Evolutionary conservation across 805 yeast genomes (phyloP).

Genomic region (Candida nanaspora): DNA sequence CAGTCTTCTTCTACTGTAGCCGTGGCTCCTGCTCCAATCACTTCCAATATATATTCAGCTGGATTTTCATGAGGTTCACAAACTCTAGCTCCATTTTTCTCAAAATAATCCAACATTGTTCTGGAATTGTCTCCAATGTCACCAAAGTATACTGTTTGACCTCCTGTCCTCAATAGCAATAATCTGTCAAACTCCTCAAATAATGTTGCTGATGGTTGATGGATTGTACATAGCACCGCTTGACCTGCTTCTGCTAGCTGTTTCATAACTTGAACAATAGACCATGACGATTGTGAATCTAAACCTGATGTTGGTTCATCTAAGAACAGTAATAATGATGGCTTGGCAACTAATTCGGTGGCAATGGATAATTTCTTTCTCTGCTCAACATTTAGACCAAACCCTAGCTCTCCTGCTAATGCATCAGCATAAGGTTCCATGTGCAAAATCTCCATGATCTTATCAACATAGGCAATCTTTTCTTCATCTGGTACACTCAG

Average conservation of each 20-base stretch:
- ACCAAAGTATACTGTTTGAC: conserved; percentile 47
- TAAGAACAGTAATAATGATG: conserved; percentile 42
- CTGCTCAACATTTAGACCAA: conserved; percentile 48
- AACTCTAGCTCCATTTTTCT: conserved; percentile 51
- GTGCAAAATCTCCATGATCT: conserved; percentile 29
- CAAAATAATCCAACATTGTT: conserved; percentile 39
- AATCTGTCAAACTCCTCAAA: conserved; percentile 37
- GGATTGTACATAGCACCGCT: conserved; percentile 53
- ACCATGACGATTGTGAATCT: conserved; percentile 55
- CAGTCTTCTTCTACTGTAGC: conserved; percentile 53
- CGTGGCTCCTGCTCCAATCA: conserved; percentile 79
- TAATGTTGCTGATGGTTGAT: conserved; percentile 41
- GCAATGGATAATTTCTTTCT: conserved; percentile 48
- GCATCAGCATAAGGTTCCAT: conserved; percentile 46
- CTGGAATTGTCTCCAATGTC: conserved; percentile 40
- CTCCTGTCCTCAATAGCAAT: conserved; percentile 42
- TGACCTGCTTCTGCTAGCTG: conserved; percentile 46
- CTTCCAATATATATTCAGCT: conserved; percentile 68
- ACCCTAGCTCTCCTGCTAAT: conserved; percentile 37
- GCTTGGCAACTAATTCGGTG: conserved; percentile 49
- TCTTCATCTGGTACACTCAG: conserved; percentile 31
- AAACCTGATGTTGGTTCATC: conserved; percentile 60
- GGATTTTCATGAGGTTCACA: conserved; percentile 61
- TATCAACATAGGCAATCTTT: conserved; percentile 37
- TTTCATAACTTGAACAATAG: conserved; percentile 44